These are phyloP conservation scores for Botrytis deweyae DNA, from an alignment of 2,329 filamentous ascomycete genomes.

Conservation along the genomic window DNA sequence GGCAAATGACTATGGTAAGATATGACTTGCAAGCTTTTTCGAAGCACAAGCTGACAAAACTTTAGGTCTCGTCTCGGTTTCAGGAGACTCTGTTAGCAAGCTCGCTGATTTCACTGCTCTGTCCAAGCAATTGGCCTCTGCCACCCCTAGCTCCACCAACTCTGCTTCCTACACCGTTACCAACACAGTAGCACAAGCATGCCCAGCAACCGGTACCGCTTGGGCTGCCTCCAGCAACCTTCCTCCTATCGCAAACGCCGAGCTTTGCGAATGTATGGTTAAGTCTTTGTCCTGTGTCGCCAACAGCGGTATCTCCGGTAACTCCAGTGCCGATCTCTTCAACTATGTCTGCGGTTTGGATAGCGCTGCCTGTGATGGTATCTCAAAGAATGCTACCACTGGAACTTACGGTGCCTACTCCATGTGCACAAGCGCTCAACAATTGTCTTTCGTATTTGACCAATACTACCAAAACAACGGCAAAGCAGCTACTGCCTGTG, in stretches of 20 bases:
- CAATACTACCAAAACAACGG: constrained; percentile 65
- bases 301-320: constrained; percentile 53
- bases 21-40: neutral
- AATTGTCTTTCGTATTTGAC: constrained; percentile 74
- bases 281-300: constrained; percentile 70
- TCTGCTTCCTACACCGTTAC: constrained; percentile 68
- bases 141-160: constrained; percentile 64
- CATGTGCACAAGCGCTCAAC: constrained; percentile 69
- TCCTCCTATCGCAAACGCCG: constrained; percentile 75
- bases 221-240: constrained; percentile 74
- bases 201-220: constrained; percentile 62
- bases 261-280: constrained; percentile 85
- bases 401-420: constrained; percentile 75
- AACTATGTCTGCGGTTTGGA: constrained; percentile 65
- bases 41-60: constrained; percentile 34
- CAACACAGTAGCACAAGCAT: constrained; percentile 66
- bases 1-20: constrained; percentile 77
- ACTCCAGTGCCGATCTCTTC: constrained; percentile 69
- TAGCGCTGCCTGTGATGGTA: constrained; percentile 61
- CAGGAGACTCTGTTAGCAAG: constrained; percentile 59
- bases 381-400: constrained; percentile 63
- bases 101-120: constrained; percentile 74
- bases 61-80: constrained; percentile 64
- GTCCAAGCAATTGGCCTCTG: constrained; percentile 66
- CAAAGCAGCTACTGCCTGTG: constrained; percentile 59